Percentiles rank a stretch among this genome's conserved stretches.
Evolutionary conservation across 768 basidiomycete species (phyloP).

Genomic region (Termitomyces heimii): DNA sequence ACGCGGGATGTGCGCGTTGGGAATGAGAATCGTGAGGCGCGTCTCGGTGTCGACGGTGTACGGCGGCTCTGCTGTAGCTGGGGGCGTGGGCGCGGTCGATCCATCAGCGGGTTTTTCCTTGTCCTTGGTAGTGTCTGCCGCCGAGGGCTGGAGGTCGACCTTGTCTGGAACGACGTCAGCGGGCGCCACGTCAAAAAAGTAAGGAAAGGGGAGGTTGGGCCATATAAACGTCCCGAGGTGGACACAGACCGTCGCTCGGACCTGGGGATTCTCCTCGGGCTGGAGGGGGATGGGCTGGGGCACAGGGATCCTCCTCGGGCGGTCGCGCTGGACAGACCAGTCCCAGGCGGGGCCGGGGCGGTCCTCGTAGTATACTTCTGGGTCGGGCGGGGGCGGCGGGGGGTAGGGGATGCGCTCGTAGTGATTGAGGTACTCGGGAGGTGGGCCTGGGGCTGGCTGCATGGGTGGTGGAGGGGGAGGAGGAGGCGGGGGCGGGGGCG

Average conservation of each 20-base stretch:
- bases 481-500: background rate
- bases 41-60: conserved; percentile 37
- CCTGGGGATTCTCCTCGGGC: conserved; percentile 6
- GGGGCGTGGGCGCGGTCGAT: background rate
- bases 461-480: too few species aligned
- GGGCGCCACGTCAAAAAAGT: conserved; percentile 35
- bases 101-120: conserved; percentile 8
- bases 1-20: conserved; percentile 50
- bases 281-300: background rate
- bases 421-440: background rate
- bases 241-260: conserved; percentile 24
- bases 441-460: background rate
- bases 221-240: conserved; percentile 55
- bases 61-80: conserved; percentile 1
- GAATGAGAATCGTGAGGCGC: conserved; percentile 51
- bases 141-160: background rate
- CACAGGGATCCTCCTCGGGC: background rate
- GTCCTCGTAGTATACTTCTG: background rate
- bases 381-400: background rate
- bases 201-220: conserved; percentile 56
- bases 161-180: too few species aligned
- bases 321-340: background rate
- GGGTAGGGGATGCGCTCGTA: background rate
- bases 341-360: conserved; percentile 6
- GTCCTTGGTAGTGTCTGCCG: background rate